Evolutionary conservation across 768 basidiomycete genomes (phyloP), one percentile per base, ranked within the genome.

Genomic region (Russula foetens): DNA sequence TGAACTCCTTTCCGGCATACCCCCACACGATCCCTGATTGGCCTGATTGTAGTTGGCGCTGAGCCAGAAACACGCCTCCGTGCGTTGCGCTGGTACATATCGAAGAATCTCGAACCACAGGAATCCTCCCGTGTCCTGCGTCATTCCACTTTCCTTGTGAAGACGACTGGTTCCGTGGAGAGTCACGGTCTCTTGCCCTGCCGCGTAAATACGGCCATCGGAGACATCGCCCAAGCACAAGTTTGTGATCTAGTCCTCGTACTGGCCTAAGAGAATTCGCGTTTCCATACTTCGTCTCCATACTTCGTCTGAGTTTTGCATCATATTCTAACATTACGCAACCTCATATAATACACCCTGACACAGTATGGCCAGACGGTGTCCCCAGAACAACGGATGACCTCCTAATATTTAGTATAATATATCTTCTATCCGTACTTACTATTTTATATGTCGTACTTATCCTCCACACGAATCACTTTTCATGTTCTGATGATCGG

Each of bases 51-150:
- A 62, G 61, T 62, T 52, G 45, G 51, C 9, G 51, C 28, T 35
- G 61, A 62, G 26, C 56, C 50, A 7, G 61, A 53, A 53, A 62
- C 61, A 1, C 61, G 61, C 45, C 56, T 62, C 31, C 61, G 61
- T 44, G 61, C 61, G 1, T 35, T 62, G 45, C 49, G 61, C n/a
- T 62, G 61, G 61, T 57, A 62, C 44, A 62, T 62, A 29, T 62
- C 61, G n/a, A 62, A 48, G 31, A 44, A 45, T 6, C 38, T 62
- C n/a, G 56, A 19, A 17, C 56, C 56, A 35, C 56, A 58, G 44
- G 56, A 53, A 17, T 62, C 61, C 2, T 39, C 61, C 7, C 61
- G 61, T 17, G 45, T 48, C 19, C 28, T 62, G 9, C 61, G 61
- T 23, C 38, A 58, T 29, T 62, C 61, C 39, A 28, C 61, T 14